Evolutionary conservation across 208 protist species (phyloP).

Genomic region (Naegleria lovaniensis): DNA sequence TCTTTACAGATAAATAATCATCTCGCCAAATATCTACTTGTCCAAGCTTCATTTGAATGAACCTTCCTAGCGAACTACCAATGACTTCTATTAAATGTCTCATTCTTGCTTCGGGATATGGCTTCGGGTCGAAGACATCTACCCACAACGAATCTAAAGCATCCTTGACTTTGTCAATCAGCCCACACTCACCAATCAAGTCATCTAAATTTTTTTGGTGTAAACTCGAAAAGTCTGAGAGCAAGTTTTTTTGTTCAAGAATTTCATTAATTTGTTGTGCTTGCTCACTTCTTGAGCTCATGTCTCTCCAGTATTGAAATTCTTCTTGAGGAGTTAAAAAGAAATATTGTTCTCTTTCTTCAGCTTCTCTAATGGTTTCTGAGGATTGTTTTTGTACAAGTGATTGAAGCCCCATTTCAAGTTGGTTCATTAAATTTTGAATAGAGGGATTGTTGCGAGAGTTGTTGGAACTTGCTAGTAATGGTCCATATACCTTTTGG

Average conservation of each 20-base stretch:
- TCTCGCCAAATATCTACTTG: not conserved
- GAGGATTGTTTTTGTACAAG: not conserved
- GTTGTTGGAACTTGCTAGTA: not conserved
- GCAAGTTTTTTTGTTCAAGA: not conserved
- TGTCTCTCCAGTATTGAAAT: constrained; percentile 5
- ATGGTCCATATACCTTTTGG: constrained; percentile 7
- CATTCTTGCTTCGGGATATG: constrained; percentile 11
- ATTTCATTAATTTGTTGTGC: not conserved
- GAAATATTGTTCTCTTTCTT: not conserved
- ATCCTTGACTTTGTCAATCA: not conserved
- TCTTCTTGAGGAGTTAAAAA: constrained; percentile 27
- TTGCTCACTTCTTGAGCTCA: not conserved
- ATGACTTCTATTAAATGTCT: not conserved
- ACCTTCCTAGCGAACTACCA: not conserved
- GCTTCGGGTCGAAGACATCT: not conserved
- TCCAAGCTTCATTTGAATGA: constrained; percentile 16
- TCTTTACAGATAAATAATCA: not conserved
- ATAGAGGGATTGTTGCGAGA: not conserved
- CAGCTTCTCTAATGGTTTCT: not conserved
- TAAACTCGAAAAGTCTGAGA: not conserved
- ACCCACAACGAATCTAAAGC: not conserved
- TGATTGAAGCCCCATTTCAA: not conserved
- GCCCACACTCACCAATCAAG: not conserved
- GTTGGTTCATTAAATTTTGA: not conserved
- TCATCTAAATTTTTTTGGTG: constrained; percentile 18